Conservation (phyloP, 495 filamentous ascomycete species). For the Amniculicola lignicola region DNA sequence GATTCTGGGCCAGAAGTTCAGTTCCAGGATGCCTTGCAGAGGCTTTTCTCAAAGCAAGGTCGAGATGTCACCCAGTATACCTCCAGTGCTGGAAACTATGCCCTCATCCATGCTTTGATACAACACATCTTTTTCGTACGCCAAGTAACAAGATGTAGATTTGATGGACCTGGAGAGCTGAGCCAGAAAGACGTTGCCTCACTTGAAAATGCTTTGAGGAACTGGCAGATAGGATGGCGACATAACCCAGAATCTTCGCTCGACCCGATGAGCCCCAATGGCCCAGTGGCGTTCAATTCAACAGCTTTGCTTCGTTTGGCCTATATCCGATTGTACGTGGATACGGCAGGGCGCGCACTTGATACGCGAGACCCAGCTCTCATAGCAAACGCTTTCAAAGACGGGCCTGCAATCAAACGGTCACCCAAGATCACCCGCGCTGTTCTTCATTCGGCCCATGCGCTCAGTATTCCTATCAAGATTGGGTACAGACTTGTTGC, state of each 20-base stretch:
- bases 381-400: slow-evolving; percentile 57
- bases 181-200: slow-evolving; percentile 19
- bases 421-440: slow-evolving; percentile 57
- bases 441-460: slow-evolving; percentile 66
- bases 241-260: slow-evolving; percentile 52
- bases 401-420: slow-evolving; percentile 57
- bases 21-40: slow-evolving; percentile 51
- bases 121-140: slow-evolving; percentile 67
- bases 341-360: slow-evolving; percentile 55
- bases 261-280: slow-evolving; percentile 52
- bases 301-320: slow-evolving; percentile 63
- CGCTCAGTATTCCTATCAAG: slow-evolving; percentile 64
- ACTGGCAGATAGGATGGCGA: slow-evolving; percentile 64
- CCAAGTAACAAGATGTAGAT: slow-evolving; percentile 25
- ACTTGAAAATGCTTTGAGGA: slow-evolving; percentile 48
- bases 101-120: slow-evolving; percentile 64
- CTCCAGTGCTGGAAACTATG: slow-evolving; percentile 64
- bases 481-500: slow-evolving; percentile 67
- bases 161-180: slow-evolving; percentile 23
- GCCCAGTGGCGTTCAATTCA: slow-evolving; percentile 64
- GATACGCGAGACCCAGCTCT: slow-evolving; percentile 60
- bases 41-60: slow-evolving; percentile 49
- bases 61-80: slow-evolving; percentile 42
- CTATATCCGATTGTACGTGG: slow-evolving; percentile 65
- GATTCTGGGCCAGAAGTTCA: slow-evolving; percentile 43